Percentiles rank a stretch among this genome's conserved stretches.
These are phyloP conservation scores for Colletotrichum cordylinicola DNA, from an alignment of 2,329 filamentous ascomycete species.

Conservation along the genomic window DNA sequence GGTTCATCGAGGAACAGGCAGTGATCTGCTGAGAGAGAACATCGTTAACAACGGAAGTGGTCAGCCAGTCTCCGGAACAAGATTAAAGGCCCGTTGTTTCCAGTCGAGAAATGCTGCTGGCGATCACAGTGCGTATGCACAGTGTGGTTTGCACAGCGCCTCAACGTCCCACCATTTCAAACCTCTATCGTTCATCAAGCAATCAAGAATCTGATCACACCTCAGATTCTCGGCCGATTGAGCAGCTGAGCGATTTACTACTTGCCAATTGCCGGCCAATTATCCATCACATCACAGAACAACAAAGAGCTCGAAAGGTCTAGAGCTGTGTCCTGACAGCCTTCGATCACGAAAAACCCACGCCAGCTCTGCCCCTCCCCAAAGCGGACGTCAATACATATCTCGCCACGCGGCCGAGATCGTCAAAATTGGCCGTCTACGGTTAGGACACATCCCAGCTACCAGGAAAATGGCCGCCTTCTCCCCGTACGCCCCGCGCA, in stretches of 20 bases:
- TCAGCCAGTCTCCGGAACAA: neutral
- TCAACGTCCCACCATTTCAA: neutral
- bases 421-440: neutral
- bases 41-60: neutral
- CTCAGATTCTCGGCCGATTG: neutral
- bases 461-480: conserved; percentile 3
- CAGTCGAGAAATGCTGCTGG: neutral
- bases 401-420: neutral
- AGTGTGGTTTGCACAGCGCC: neutral
- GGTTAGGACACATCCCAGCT: neutral
- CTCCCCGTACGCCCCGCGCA: conserved; percentile 18
- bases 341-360: neutral
- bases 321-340: neutral
- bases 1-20: neutral
- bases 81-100: neutral
- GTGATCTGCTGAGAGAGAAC: neutral
- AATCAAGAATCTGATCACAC: neutral
- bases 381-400: neutral
- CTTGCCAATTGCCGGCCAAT: neutral
- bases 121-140: neutral
- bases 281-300: neutral
- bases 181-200: neutral
- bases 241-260: neutral
- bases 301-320: neutral
- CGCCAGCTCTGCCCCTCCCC: neutral